phyloP scores from a whole-genome alignment of 768 basidiomycete genomes.

The Mycena rebaudengoi region DNA sequence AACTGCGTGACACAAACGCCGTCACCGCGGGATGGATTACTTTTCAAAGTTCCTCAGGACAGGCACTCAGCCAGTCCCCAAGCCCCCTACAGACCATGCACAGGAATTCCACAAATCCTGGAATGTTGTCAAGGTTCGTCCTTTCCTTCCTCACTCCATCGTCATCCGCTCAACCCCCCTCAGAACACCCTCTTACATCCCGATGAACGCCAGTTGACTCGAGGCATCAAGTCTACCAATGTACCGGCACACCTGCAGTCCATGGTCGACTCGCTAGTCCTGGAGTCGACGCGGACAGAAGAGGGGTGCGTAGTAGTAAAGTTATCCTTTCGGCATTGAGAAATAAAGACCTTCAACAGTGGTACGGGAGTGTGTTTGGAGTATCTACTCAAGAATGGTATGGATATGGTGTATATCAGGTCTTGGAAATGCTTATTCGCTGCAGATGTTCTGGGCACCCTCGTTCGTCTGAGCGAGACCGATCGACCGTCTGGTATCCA shows the following conservation, averaged over 20 bases:
- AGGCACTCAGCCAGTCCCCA: slow-evolving; percentile 53
- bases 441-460: slow-evolving; percentile 81
- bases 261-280: slow-evolving; percentile 87
- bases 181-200: slow-evolving; percentile 88
- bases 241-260: slow-evolving; percentile 80
- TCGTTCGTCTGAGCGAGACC: slow-evolving; percentile 85
- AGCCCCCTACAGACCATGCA: slow-evolving; percentile 68
- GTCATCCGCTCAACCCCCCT: slow-evolving; percentile 17
- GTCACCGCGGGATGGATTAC: slow-evolving; percentile 69
- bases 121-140: slow-evolving; percentile 72
- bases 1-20: neutral
- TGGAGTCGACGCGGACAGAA: slow-evolving; percentile 85
- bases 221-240: slow-evolving; percentile 82
- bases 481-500: slow-evolving; percentile 93
- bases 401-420: slow-evolving; percentile 25
- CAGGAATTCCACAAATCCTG: slow-evolving; percentile 82
- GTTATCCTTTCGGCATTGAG: neutral
- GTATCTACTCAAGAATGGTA: slow-evolving; percentile 90
- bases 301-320: slow-evolving; percentile 75
- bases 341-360: slow-evolving; percentile 48
- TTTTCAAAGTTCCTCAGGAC: slow-evolving; percentile 81
- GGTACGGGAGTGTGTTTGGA: slow-evolving; percentile 91
- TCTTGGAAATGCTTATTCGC: no score
- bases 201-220: slow-evolving; percentile 86
- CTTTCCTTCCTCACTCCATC: neutral